phyloP scores from a whole-genome alignment of 495 filamentous ascomycete genomes.

The Neurospora sp. region DNA sequence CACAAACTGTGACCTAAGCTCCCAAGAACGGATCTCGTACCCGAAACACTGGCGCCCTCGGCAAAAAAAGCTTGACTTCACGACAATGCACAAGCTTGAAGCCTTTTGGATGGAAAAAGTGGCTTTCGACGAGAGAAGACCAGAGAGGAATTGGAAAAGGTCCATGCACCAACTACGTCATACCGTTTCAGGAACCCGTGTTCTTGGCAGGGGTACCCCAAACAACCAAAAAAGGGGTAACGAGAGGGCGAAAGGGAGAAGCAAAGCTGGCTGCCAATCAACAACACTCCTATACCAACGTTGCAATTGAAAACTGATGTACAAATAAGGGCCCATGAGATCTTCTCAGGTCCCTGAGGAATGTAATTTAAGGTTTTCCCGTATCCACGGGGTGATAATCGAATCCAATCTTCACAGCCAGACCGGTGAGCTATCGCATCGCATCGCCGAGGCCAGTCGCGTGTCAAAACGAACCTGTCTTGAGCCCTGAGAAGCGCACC shows the following conservation, averaged over 20 bases:
- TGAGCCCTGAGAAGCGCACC: background rate
- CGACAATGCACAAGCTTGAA: background rate
- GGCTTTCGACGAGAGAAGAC: background rate
- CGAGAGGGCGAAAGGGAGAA: background rate
- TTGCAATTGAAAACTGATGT: background rate
- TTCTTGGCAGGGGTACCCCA: background rate
- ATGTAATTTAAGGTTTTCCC: background rate
- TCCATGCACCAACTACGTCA: background rate
- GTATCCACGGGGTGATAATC: background rate
- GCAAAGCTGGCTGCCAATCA: background rate
- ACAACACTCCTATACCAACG: background rate
- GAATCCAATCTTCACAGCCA: background rate
- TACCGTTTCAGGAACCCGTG: background rate
- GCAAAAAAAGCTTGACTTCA: background rate
- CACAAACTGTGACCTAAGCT: background rate
- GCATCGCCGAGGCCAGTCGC: background rate
- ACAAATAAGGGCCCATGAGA: background rate
- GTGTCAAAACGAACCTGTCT: background rate
- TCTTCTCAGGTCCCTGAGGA: background rate
- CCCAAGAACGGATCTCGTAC: background rate
- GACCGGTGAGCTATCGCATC: background rate
- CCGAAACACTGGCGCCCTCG: background rate
- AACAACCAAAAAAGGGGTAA: background rate
- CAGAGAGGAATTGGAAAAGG: background rate
- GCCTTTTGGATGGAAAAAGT: background rate